A percentile compares a stretch with the other conserved stretches of the same genome.
phyloP scores from a whole-genome alignment of 176 grass and related monocot genomes.

The Alloteropsis semialata region DNA sequence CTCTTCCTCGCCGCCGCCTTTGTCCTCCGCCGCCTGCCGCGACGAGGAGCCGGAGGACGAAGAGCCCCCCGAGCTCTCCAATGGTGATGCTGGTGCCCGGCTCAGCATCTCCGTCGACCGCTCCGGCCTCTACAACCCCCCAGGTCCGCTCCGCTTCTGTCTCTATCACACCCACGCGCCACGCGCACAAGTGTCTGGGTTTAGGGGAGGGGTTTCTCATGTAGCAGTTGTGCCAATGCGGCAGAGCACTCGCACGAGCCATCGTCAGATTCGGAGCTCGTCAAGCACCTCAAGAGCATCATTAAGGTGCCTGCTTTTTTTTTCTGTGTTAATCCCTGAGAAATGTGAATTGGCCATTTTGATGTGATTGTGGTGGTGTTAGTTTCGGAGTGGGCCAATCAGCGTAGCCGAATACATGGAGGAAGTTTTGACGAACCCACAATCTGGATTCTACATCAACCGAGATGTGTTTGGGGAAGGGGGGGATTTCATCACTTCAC shows the following conservation, averaged over 20 bases:
- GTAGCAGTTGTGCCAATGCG: not conserved
- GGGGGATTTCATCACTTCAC: slow-evolving; percentile 91
- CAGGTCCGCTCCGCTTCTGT: slow-evolving; percentile 38
- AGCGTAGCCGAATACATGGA: slow-evolving; percentile 95
- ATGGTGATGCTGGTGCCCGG: not conserved
- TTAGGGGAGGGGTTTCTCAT: slow-evolving; percentile 35
- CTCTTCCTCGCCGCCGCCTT: slow-evolving; percentile 23
- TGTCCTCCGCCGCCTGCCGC: slow-evolving; percentile 2
- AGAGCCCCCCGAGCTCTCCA: not conserved
- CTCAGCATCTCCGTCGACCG: slow-evolving; percentile 66
- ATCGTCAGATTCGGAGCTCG: slow-evolving; percentile 62
- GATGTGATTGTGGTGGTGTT: slow-evolving; percentile 1
- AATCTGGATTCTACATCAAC: slow-evolving; percentile 85
- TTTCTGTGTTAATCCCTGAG: not conserved
- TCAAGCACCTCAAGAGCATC: slow-evolving; percentile 95
- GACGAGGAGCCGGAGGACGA: slow-evolving; percentile 13
- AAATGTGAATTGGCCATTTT: slow-evolving; percentile 27
- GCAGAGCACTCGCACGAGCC: slow-evolving; percentile 73
- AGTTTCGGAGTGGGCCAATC: slow-evolving; percentile 97
- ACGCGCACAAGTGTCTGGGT: not conserved
- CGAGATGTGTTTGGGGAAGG: slow-evolving; percentile 80
- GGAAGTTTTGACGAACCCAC: slow-evolving; percentile 90
- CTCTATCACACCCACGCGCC: not conserved
- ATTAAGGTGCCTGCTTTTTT: slow-evolving; percentile 55
- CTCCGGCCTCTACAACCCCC: slow-evolving; percentile 66